Conservation (phyloP, 345 rosid genomes). For the Hibiscus mutabilis region DNA sequence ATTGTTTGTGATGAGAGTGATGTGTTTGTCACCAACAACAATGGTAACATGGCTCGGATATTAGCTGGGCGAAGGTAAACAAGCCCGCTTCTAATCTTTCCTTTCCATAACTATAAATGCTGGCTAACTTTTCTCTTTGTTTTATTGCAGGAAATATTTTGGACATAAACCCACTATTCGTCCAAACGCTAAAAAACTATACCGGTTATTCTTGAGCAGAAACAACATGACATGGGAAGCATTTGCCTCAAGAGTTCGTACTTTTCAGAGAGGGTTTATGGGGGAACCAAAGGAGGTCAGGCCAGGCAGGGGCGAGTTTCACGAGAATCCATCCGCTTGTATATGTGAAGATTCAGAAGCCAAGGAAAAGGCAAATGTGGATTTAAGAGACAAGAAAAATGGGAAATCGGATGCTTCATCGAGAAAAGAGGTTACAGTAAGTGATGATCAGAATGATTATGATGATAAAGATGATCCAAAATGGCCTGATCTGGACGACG, state of each 20-base stretch:
- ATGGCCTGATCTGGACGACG: conserved; percentile 57
- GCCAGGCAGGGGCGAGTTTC: conserved; percentile 96
- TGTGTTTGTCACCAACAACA: conserved; percentile 93
- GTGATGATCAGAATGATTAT: conserved; percentile 33
- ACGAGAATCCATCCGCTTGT: conserved; percentile 90
- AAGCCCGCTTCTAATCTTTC: conserved; percentile 5
- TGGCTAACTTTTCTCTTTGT: conserved; percentile 8
- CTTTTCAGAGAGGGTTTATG: conserved; percentile 86
- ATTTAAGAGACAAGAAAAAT: conserved; percentile 33
- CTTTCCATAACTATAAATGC: background rate
- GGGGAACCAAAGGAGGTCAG: conserved; percentile 92
- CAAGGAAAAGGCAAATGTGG: conserved; percentile 35
- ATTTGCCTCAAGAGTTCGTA: conserved; percentile 67
- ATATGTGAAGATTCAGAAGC: conserved; percentile 64
- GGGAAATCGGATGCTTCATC: conserved; percentile 35
- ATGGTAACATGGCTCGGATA: conserved; percentile 94
- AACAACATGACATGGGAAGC: conserved; percentile 77
- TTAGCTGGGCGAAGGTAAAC: conserved; percentile 86
- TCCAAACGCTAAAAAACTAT: conserved; percentile 85
- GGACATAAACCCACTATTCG: conserved; percentile 94
- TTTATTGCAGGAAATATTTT: conserved; percentile 66
- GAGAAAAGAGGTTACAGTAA: conserved; percentile 25
- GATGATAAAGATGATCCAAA: conserved; percentile 55
- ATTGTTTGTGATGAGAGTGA: conserved; percentile 92
- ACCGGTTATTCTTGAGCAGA: conserved; percentile 60